Evolutionary conservation across 2,329 filamentous ascomycete species (phyloP).

Genomic region (Fusarium coffeatum): DNA sequence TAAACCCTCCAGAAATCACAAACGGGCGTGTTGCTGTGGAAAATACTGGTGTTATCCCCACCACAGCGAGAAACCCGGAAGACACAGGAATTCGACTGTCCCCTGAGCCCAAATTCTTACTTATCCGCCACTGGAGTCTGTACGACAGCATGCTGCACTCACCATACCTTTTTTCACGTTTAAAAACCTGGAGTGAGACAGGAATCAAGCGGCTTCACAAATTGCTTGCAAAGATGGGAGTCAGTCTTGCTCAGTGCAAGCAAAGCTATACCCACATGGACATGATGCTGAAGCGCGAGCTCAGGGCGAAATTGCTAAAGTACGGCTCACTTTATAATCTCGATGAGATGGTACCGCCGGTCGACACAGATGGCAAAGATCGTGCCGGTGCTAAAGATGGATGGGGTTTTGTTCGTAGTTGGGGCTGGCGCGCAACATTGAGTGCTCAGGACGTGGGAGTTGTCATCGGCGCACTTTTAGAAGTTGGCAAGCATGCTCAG

Average conservation of each 20-base stretch:
- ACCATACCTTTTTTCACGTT: constrained; percentile 88
- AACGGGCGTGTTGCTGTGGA: constrained; percentile 73
- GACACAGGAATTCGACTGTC: constrained; percentile 93
- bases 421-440: constrained; percentile 96
- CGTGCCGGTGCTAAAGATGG: constrained; percentile 83
- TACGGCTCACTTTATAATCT: constrained; percentile 94
- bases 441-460: constrained; percentile 96
- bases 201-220: constrained; percentile 92
- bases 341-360: constrained; percentile 88
- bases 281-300: constrained; percentile 90
- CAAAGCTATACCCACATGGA: constrained; percentile 99
- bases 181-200: constrained; percentile 94
- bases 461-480: constrained; percentile 88
- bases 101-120: constrained; percentile 90
- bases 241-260: constrained; percentile 91
- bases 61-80: constrained; percentile 86
- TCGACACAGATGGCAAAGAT: constrained; percentile 76
- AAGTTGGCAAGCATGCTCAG: constrained; percentile 77
- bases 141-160: constrained; percentile 99
- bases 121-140: constrained; percentile 95
- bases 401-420: constrained; percentile 96
- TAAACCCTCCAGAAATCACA: constrained; percentile 81
- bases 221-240: constrained; percentile 96
- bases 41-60: constrained; percentile 85
- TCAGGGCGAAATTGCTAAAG: constrained; percentile 86